Base-by-base conservation (phyloP, 106 monocot species). In the Allium sativum region DNA sequence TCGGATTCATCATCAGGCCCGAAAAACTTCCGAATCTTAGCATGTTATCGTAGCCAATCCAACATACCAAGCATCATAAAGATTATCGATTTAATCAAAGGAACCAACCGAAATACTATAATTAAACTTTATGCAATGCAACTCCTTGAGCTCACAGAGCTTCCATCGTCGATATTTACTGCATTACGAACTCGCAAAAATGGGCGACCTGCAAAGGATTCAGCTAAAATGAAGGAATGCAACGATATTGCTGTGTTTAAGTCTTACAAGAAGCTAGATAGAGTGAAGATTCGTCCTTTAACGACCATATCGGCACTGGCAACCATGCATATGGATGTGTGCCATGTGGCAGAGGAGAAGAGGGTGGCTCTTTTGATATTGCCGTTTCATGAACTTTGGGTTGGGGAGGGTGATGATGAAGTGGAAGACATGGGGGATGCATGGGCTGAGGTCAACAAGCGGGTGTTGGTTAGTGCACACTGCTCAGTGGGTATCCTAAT, bases 61-160 rank as follows among this genome's bases (percentile, higher is more conserved):
- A 77, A 73, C 60, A 69, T 70, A 20, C 69, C 81, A 31, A 58
- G 73, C 62, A 64, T 77, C 56, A 82, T 82, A 55, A 82, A 77
- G 67, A 66, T 82, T 20, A 52, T 82, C 21, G 76, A 82, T 57
- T 55, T 68, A 7, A n/a, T 77, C 46, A 74, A 76, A 48, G 82
- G 77, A 10, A 12, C 51, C 2, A 8, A 40, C 50, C 65, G 12
- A 12, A 21, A 62, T 45, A 43, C 58, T 9, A 48, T 67, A 3
- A 55, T 82, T 16, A 77, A 77, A 56, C 70, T 82, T 55, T 74
- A 77, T 57, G 62, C 74, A 20, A 53, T 82, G 54, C 82, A 74
- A 55, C 82, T 82, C 46, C 57, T 82, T 3, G 77, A 82, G 70
- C 82, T 82, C 52, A 74, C 77, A 5, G 81, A 82, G 70, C 65